A percentile compares a stretch with the other conserved stretches of the same genome.
phyloP scores from a whole-genome alignment of 495 filamentous ascomycete genomes.

The Penicillium daleae region DNA sequence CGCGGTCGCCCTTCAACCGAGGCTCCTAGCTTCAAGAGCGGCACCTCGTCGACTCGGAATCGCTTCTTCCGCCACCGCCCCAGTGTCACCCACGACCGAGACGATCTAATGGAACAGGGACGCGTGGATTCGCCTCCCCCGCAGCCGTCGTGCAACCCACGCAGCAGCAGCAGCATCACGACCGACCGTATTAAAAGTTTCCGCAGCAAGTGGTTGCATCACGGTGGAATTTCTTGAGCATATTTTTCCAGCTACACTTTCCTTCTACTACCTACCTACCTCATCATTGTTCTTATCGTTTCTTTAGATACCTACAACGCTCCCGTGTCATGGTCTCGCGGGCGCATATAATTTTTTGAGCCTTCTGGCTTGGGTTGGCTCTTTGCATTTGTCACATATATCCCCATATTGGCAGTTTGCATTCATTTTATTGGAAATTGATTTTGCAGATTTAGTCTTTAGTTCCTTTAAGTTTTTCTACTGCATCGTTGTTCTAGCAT shows the following conservation, averaged over 20 bases:
- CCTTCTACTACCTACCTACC: not conserved
- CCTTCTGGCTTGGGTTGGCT: not conserved
- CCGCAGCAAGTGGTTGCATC: not conserved
- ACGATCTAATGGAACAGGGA: constrained; percentile 44
- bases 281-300: not conserved
- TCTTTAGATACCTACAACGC: not conserved
- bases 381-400: constrained; percentile 4
- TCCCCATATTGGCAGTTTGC: not conserved
- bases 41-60: constrained; percentile 37
- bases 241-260: not conserved
- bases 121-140: constrained; percentile 15
- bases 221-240: not conserved
- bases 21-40: constrained; percentile 38
- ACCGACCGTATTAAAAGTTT: constrained; percentile 2
- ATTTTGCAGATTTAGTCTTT: no score
- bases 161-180: constrained; percentile 10
- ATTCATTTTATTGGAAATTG: not conserved
- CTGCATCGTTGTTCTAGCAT: no score
- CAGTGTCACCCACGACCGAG: constrained; percentile 30
- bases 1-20: constrained; percentile 39
- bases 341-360: not conserved
- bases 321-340: not conserved
- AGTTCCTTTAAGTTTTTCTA: no score
- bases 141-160: not conserved
- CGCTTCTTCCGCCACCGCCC: constrained; percentile 45